A percentile compares a stretch with the other conserved stretches of the same genome.
Conservation (phyloP, 2,329 filamentous ascomycete genomes). For the Dactylellina parvicollis region DNA sequence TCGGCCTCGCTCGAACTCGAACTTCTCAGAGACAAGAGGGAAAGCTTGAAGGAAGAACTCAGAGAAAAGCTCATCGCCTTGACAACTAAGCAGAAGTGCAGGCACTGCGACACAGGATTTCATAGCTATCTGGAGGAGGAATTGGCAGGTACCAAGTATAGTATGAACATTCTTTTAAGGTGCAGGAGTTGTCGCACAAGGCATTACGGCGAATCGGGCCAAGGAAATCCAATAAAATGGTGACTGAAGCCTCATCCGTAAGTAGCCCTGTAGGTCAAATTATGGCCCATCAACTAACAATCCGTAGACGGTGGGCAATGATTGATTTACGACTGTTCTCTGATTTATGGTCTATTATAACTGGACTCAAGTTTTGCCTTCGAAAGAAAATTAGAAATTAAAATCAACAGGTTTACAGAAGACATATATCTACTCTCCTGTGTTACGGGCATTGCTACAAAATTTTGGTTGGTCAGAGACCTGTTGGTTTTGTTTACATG, state of each 20-base stretch:
- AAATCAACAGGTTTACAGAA: no score
- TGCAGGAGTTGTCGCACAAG: slow-evolving; percentile 24
- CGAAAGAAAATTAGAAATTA: no score
- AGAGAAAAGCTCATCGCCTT: neutral
- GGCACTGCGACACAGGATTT: slow-evolving; percentile 4
- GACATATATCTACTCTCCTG: no score
- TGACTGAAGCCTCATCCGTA: neutral
- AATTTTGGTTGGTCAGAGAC: no score
- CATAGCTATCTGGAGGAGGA: slow-evolving; percentile 1
- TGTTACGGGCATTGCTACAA: no score
- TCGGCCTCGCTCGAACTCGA: neutral
- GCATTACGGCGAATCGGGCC: neutral
- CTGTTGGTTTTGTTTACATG: no score
- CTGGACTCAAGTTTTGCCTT: no score
- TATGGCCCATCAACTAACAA: neutral
- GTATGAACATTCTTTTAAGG: neutral
- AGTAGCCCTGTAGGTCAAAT: neutral
- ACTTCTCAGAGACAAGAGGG: neutral
- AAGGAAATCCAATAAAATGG: neutral
- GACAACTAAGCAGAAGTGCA: neutral
- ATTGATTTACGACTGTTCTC: no score
- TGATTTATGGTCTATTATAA: no score
- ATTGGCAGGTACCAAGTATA: no score
- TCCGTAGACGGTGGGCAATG: no score
- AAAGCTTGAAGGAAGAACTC: neutral